Evolutionary conservation across 805 yeast genomes (phyloP).

Genomic region (Wickerhamiella azymoides): DNA sequence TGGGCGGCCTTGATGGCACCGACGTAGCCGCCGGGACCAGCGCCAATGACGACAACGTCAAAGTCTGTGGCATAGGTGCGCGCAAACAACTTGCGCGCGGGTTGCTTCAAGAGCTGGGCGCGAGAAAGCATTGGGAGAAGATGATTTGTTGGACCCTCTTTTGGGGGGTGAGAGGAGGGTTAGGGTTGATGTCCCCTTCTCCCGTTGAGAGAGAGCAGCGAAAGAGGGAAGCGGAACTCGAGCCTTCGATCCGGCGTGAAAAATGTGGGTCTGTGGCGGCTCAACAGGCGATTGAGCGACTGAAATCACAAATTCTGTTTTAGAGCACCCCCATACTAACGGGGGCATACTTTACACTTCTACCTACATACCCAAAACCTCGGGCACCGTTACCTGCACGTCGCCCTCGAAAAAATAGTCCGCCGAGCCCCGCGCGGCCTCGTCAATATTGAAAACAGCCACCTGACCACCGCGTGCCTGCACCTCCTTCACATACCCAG

Average conservation of each 20-base stretch:
- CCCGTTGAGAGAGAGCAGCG: too few relatives aligned
- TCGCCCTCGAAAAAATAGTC: conserved; percentile 72
- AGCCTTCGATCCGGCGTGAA: too few relatives aligned
- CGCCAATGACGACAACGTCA: conserved; percentile 92
- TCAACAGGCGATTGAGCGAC: too few relatives aligned
- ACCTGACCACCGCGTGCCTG: conserved; percentile 60
- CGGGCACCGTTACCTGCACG: conserved; percentile 57
- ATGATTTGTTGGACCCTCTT: conserved; percentile 6
- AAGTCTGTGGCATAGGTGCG: conserved; percentile 33
- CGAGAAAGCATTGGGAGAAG: conserved; percentile 4
- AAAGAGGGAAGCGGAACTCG: too few relatives aligned
- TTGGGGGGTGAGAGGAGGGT: not conserved
- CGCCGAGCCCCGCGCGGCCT: conserved; percentile 25
- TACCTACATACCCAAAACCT: conserved; percentile 21
- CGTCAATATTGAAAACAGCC: conserved; percentile 59
- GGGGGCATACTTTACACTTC: too few relatives aligned
- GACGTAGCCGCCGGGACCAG: conserved; percentile 99
- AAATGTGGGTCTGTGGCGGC: too few relatives aligned
- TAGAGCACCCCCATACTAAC: too few relatives aligned
- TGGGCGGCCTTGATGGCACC: conserved; percentile 99
- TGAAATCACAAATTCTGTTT: too few relatives aligned
- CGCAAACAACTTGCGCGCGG: not conserved
- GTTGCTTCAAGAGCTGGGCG: not conserved
- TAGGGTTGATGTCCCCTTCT: not conserved
- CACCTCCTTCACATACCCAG: conserved; percentile 74